A percentile compares a stretch with the other conserved stretches of the same genome.
These are phyloP conservation scores for Umbelopsis ramanniana DNA, from an alignment of 192 early-diverging fungal genomes.

Conservation along the genomic window DNA sequence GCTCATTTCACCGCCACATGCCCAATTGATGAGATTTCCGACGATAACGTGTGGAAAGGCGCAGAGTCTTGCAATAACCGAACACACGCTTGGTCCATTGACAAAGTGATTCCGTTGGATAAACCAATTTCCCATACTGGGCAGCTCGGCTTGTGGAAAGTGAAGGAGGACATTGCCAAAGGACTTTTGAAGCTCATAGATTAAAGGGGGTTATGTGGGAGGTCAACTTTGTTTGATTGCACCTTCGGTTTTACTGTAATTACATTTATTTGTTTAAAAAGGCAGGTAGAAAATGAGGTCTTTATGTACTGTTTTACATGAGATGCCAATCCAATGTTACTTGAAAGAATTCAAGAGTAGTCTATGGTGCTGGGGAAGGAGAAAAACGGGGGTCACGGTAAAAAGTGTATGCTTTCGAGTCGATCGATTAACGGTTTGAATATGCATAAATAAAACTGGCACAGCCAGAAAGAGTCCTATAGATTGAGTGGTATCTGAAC, in stretches of 20 bases:
- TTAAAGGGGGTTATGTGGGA: background rate
- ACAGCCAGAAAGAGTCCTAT: background rate
- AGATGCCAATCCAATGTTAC: too few species aligned
- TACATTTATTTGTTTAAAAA: too few species aligned
- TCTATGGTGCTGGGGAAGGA: too few species aligned
- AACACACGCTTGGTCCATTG: constrained; percentile 2
- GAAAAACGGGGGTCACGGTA: too few species aligned
- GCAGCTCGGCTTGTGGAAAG: constrained; percentile 10
- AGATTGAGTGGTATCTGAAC: background rate
- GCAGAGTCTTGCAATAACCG: constrained; percentile 19
- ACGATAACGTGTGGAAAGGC: constrained; percentile 13
- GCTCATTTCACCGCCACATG: background rate
- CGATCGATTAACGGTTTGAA: too few species aligned
- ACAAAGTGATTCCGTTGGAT: background rate
- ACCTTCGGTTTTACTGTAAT: too few species aligned
- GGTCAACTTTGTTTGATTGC: too few species aligned
- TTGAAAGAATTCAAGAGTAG: too few species aligned
- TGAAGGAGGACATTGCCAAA: constrained; percentile 17
- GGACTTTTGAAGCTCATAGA: background rate
- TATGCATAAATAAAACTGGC: too few species aligned
- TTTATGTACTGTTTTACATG: too few species aligned
- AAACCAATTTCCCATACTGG: constrained; percentile 3
- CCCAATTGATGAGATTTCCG: background rate
- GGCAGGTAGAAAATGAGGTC: too few species aligned
- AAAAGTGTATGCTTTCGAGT: too few species aligned